Percentiles rank a stretch among this genome's conserved stretches.
phyloP scores from a whole-genome alignment of 495 filamentous ascomycete species.

The Penicillium parvum region DNA sequence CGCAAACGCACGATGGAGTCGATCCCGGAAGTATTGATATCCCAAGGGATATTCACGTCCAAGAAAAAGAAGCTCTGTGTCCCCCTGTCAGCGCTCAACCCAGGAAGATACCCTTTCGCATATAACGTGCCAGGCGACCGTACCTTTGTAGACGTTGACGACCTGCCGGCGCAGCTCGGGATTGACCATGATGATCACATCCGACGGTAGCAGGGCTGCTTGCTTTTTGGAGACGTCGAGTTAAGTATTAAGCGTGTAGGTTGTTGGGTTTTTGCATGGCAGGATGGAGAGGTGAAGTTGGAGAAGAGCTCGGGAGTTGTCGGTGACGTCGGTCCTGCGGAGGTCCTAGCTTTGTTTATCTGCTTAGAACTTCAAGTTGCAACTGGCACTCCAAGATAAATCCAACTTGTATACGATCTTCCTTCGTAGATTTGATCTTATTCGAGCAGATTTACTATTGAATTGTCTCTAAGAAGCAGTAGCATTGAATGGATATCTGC shows the following conservation, averaged over 20 bases:
- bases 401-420: too few species aligned
- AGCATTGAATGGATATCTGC: too few species aligned
- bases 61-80: constrained; percentile 72
- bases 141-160: constrained; percentile 88
- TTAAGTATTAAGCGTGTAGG: background rate
- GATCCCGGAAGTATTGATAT: constrained; percentile 73
- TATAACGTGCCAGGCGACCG: background rate
- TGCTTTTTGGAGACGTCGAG: background rate
- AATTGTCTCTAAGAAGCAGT: too few species aligned
- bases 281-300: constrained; percentile 3
- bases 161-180: constrained; percentile 70
- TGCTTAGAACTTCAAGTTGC: background rate
- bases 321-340: constrained; percentile 17
- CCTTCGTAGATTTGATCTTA: too few species aligned
- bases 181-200: constrained; percentile 39
- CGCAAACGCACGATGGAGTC: constrained; percentile 81
- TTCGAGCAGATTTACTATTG: too few species aligned
- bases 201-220: background rate
- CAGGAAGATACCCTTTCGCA: background rate
- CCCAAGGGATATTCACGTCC: constrained; percentile 86
- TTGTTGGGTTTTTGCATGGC: background rate
- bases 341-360: constrained; percentile 8
- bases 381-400: too few species aligned
- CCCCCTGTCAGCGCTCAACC: background rate
- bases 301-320: constrained; percentile 11